Percentiles rank a stretch among this genome's conserved stretches.
phyloP scores from a whole-genome alignment of 352 stramenopile genomes.

The Peronospora belbahrii region DNA sequence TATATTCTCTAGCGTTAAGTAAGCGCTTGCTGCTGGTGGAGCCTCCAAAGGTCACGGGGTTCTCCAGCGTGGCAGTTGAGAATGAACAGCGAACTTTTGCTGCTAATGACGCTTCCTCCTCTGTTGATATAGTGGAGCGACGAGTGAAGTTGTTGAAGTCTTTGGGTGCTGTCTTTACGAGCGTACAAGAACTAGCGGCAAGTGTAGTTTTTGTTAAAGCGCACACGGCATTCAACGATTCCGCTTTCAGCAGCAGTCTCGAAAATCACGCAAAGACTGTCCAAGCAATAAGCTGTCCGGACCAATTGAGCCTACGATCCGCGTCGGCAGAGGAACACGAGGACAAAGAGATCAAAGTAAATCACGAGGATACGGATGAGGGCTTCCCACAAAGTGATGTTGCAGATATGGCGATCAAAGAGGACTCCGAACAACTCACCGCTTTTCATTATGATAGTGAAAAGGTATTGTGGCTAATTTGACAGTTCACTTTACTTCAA shows the following conservation, averaged over 20 bases:
- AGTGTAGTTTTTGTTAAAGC: constrained; percentile 80
- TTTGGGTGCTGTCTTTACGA: constrained; percentile 60
- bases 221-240: constrained; percentile 42
- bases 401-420: constrained; percentile 13
- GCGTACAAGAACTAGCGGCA: constrained; percentile 68
- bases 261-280: constrained; percentile 44
- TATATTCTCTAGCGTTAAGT: constrained; percentile 40
- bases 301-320: constrained; percentile 50
- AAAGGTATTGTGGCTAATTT: constrained; percentile 11
- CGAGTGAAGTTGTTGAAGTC: constrained; percentile 54
- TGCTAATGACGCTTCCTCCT: constrained; percentile 3
- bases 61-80: constrained; percentile 44
- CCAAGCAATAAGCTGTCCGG: constrained; percentile 54
- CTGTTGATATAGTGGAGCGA: constrained; percentile 38
- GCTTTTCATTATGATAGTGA: constrained; percentile 8
- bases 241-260: constrained; percentile 58
- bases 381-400: constrained; percentile 2
- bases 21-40: constrained; percentile 64
- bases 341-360: constrained; percentile 12
- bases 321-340: constrained; percentile 14
- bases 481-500: not conserved
- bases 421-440: constrained; percentile 13
- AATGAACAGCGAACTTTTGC: constrained; percentile 32
- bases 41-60: constrained; percentile 36
- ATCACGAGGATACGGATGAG: constrained; percentile 12